Evolutionary conservation across 352 stramenopile species (phyloP), one percentile per base, ranked within the genome.

Genomic region (Phytophthora fragariaefolia): DNA sequence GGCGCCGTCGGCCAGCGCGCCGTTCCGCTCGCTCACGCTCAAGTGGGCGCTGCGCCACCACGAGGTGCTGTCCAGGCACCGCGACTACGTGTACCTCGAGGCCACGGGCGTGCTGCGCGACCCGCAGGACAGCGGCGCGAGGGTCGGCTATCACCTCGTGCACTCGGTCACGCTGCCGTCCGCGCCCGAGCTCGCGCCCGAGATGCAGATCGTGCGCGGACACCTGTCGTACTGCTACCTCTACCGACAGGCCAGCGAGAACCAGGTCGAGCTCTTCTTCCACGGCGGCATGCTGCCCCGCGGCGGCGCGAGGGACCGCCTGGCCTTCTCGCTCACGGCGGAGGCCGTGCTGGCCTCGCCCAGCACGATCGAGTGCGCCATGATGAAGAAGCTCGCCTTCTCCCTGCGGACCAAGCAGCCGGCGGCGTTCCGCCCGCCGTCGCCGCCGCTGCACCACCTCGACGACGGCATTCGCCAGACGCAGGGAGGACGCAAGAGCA

Each of bases 341-440:
- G 78, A 90, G 26, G 71, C 79, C 23, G 68, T 85, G 49, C 47
- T 85, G 24, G 67, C 66, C 8, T 81, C 73, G 4, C 71, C 79
- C 10, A 77, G 66, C 40, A 65, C 62, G 36, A 34, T 82, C 65
- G 58, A 92, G 73, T 84, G 76, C 51, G 79, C 81, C 7, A 77
- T 84, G 69, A 87, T 92, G 74, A 90, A 90, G 69, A 92, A 92
- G 58, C 63, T 92, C 43, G 73, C 80, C 58, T 89, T 85, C 49
- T 83, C 76, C 42, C 42, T 89, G 27, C 80, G 76, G 7, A 81
- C 71, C 69, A 77, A 66, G n/a, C 42, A 73, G 27, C 55, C 60
- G 7, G 26, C 46, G 26, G 63, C 56, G 60, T 28, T 65, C 3
- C 68, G 46, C 9, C 56, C 51, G 23, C 57, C 56, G 12, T 72